Base-by-base conservation (phyloP, 192 early-diverging fungal species). In the Coemansia sp. region DNA sequence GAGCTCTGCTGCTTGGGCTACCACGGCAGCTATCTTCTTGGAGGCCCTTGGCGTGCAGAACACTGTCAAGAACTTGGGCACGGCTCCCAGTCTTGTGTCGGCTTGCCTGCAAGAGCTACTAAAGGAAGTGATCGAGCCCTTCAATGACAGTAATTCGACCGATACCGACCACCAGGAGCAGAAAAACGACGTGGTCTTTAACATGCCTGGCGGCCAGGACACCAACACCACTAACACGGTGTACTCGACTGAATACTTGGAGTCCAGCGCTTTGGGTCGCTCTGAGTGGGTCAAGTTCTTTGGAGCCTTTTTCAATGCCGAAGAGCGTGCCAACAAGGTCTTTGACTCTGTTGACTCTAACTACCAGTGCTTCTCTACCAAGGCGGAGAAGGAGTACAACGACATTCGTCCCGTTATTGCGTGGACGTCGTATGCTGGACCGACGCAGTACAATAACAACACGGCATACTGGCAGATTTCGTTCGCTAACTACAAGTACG, bases 391-490 rank as follows among this genome's bases (percentile, higher is more conserved):
- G 10, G 74, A 76, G 63, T 83, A 75, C 69, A 69, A 80, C 58
- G 71, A 78, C 36, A 63, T 78, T 51, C 70, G 77, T 3, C 80
- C 75, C 0, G 73, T 89, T 1, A 80, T 93, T 51, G 89, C 90
- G 27, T 92, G 90, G 90, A 79, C 86, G 31, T 64, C 55, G 4
- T 91, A 88, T 67, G 72, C 74, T 13, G 86, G 85, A 0, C 89
- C 90, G 10, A 67, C 84, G 2, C 45, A 73, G 42, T 91, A 74
- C 78, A 90, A 90, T 74, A 87, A 89, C 77, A 90, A 91, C 74
- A 89, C 86, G 11, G 84, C 86, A 22, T 85, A 84, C 59, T 91
- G 88, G 87, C 58, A 73, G 40, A 62, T 92, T 29, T 85, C 82
- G 44, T 69, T 67, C 40, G 87, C 87, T 4, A 72, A 68, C 61